Evolutionary conservation across 2,329 filamentous ascomycete genomes (phyloP).

Genomic region (Plenodomus biglobosus): DNA sequence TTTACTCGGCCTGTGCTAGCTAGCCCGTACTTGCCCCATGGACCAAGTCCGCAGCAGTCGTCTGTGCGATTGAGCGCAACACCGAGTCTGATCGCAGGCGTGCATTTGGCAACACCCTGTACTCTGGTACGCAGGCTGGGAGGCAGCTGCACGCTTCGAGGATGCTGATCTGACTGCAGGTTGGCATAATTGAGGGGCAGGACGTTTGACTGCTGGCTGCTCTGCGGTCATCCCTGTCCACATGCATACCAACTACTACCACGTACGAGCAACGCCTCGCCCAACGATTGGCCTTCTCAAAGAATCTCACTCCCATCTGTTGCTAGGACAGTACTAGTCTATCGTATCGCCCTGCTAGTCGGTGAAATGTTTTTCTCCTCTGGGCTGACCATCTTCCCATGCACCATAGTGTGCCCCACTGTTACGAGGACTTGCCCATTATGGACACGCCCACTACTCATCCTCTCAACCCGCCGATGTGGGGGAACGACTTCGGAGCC

Average conservation of each 20-base stretch:
- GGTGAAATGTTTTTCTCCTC: slow-evolving; percentile 17
- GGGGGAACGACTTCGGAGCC: slow-evolving; percentile 15
- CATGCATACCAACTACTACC: too few species aligned
- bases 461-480: slow-evolving; percentile 9
- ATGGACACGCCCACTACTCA: slow-evolving; percentile 11
- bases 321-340: slow-evolving; percentile 18
- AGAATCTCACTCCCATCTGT: slow-evolving; percentile 9
- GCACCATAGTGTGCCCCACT: slow-evolving; percentile 15
- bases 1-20: not conserved
- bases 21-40: not conserved
- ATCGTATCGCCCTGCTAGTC: slow-evolving; percentile 7
- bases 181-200: slow-evolving; percentile 9
- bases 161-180: slow-evolving; percentile 1
- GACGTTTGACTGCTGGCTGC: slow-evolving; percentile 14
- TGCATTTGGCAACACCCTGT: not conserved
- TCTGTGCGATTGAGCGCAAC: not conserved
- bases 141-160: slow-evolving; percentile 3
- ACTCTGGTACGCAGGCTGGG: slow-evolving; percentile 3
- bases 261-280: slow-evolving; percentile 5
- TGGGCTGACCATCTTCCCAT: slow-evolving; percentile 13
- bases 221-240: slow-evolving; percentile 15
- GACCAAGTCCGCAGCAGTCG: too few species aligned
- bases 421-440: slow-evolving; percentile 18
- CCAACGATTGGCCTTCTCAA: slow-evolving; percentile 12
- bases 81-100: not conserved